Percentiles rank a stretch among this genome's conserved stretches.
Evolutionary conservation across 208 protist species (phyloP).

Genomic region (Trypanosoma melophagium): DNA sequence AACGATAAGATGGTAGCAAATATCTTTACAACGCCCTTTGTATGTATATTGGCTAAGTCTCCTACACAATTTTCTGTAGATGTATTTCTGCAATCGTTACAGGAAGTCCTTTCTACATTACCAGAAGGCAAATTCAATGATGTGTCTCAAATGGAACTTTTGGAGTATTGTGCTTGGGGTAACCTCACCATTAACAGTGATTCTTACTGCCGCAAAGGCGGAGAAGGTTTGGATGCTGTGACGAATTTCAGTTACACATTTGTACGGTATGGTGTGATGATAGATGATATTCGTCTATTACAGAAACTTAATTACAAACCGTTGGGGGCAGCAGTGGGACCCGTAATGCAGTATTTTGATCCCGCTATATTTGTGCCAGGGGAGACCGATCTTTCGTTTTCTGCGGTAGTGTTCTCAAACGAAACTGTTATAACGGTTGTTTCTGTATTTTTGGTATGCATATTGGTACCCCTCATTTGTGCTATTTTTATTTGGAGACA

Average conservation of each 20-base stretch:
- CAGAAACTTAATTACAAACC: constrained; percentile 2
- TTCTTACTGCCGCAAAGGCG: constrained; percentile 15
- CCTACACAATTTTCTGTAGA: neutral
- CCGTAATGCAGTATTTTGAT: constrained; percentile 3
- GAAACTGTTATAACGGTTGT: neutral
- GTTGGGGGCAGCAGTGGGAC: neutral
- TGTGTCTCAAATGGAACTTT: constrained; percentile 13
- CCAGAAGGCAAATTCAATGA: constrained; percentile 1
- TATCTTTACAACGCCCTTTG: neutral
- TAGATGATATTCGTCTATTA: neutral
- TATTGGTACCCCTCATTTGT: constrained; percentile 12
- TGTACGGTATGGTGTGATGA: constrained; percentile 15
- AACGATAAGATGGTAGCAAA: constrained; percentile 13
- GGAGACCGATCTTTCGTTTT: neutral
- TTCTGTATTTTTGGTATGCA: neutral
- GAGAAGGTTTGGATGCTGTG: neutral
- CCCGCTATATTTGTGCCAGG: constrained; percentile 9
- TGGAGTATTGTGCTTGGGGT: constrained; percentile 25
- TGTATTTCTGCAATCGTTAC: constrained; percentile 1
- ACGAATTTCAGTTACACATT: constrained; percentile 1
- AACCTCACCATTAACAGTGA: neutral
- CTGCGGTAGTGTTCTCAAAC: neutral
- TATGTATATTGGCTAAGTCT: neutral
- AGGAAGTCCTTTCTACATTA: constrained; percentile 4
- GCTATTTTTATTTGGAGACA: constrained; percentile 11